phyloP scores from a whole-genome alignment of 1,284 basidiomycete species.

The Ustilago loliicola region DNA sequence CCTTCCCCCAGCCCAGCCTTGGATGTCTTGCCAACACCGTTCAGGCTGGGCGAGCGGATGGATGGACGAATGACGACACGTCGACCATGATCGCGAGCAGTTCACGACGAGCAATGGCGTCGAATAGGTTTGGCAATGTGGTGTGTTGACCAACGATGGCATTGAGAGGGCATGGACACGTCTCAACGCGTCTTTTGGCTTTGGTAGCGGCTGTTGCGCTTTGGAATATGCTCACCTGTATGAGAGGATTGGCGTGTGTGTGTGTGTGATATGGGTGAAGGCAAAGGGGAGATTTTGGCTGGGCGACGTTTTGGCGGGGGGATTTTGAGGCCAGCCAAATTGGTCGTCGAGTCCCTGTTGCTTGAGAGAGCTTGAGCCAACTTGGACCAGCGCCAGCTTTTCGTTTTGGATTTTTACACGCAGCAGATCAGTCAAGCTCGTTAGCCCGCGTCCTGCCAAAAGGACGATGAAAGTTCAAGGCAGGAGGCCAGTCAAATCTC shows the following conservation, averaged over 20 bases:
- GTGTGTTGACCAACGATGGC: slow-evolving; percentile 18
- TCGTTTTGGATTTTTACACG: slow-evolving; percentile 8
- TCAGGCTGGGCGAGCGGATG: slow-evolving; percentile 14
- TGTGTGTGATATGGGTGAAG: slow-evolving; percentile 44
- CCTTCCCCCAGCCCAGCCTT: slow-evolving; percentile 1
- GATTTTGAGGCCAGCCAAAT: slow-evolving; percentile 46
- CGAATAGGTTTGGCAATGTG: slow-evolving; percentile 22
- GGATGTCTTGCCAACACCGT: background rate
- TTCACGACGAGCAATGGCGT: slow-evolving; percentile 30
- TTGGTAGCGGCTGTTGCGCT: slow-evolving; percentile 20
- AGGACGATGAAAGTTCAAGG: slow-evolving; percentile 4
- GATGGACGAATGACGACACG: slow-evolving; percentile 21
- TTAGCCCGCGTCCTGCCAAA: slow-evolving; percentile 5
- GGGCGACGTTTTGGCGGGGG: slow-evolving; percentile 35
- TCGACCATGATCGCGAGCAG: slow-evolving; percentile 40
- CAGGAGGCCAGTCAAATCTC: slow-evolving; percentile 28
- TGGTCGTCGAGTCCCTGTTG: background rate
- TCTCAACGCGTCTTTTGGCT: slow-evolving; percentile 42
- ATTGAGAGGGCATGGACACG: slow-evolving; percentile 33
- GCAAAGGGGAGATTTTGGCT: slow-evolving; percentile 43
- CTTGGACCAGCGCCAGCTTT: background rate
- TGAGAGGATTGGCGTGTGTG: slow-evolving; percentile 22
- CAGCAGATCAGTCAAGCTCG: slow-evolving; percentile 26
- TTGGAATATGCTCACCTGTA: slow-evolving; percentile 50
- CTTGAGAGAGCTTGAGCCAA: background rate